Evolutionary conservation across 2,329 filamentous ascomycete genomes (phyloP).

Genomic region (Neonectria hederae): DNA sequence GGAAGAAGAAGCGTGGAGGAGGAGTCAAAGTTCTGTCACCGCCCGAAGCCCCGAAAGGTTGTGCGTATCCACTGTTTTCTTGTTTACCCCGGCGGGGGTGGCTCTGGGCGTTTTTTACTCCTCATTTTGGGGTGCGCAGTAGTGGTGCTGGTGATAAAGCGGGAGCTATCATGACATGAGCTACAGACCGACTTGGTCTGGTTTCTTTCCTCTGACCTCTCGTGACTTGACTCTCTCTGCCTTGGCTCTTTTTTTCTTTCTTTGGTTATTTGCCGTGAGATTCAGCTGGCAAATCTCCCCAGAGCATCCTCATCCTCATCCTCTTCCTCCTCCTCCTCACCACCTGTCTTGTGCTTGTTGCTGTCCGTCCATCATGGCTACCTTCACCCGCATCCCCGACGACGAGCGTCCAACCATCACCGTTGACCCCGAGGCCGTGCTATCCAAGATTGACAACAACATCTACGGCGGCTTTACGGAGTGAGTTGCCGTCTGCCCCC

Average conservation of each 20-base stretch:
- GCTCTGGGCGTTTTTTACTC: too few relatives aligned
- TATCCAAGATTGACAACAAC: slow-evolving; percentile 80
- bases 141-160: background rate
- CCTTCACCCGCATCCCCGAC: slow-evolving; percentile 73
- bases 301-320: background rate
- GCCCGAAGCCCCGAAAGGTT: slow-evolving; percentile 17
- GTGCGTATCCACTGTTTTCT: background rate
- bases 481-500: slow-evolving; percentile 55
- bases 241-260: background rate
- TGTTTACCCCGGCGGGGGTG: too few relatives aligned
- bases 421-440: slow-evolving; percentile 69
- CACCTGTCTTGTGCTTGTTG: too few relatives aligned
- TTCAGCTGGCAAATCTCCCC: background rate
- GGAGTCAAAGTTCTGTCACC: background rate
- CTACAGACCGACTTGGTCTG: too few relatives aligned
- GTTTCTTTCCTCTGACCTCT: background rate
- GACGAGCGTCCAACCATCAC: slow-evolving; percentile 70
- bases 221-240: background rate
- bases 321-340: too few relatives aligned
- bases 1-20: too few relatives aligned
- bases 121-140: too few relatives aligned
- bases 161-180: background rate
- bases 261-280: background rate
- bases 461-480: slow-evolving; percentile 88
- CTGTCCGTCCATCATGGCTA: slow-evolving; percentile 68